These are phyloP conservation scores for Colletotrichum brevisporum DNA, from an alignment of 2,329 filamentous ascomycete species.

Conservation along the genomic window DNA sequence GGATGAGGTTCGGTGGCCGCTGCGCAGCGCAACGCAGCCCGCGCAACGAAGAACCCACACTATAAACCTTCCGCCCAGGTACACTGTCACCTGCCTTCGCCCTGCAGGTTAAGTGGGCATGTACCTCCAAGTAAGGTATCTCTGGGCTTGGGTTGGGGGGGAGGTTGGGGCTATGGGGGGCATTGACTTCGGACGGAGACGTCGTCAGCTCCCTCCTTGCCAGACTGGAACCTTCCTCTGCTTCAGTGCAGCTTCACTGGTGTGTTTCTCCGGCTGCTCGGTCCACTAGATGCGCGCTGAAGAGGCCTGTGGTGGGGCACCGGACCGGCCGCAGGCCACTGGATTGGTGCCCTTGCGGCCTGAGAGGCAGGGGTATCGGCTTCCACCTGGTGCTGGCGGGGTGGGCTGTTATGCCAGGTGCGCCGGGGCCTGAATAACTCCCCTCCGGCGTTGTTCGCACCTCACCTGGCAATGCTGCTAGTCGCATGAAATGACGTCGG, in stretches of 20 bases:
- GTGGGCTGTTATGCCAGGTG: conserved; percentile 18
- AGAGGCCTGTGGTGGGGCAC: conserved; percentile 37
- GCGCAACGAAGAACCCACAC: conserved; percentile 4
- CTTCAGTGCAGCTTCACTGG: conserved; percentile 22
- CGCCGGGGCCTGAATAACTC: conserved; percentile 22
- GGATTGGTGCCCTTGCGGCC: conserved; percentile 35
- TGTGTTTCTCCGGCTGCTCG: conserved; percentile 38
- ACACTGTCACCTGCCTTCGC: background rate
- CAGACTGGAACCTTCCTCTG: conserved; percentile 37
- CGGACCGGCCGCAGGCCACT: conserved; percentile 22
- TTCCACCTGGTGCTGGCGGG: conserved; percentile 23
- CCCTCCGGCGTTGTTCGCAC: conserved; percentile 11
- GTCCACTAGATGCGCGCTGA: conserved; percentile 38
- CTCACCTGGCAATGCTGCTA: background rate
- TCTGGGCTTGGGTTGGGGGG: conserved; percentile 5
- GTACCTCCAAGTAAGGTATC: conserved; percentile 7
- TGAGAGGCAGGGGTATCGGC: conserved; percentile 35
- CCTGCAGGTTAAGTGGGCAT: background rate
- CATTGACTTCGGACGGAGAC: conserved; percentile 39
- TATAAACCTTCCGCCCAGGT: conserved; percentile 1
- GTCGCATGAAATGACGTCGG: conserved; percentile 26
- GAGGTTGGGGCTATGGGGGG: conserved; percentile 24
- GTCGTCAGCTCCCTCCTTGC: conserved; percentile 39
- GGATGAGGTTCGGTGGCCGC: conserved; percentile 1
- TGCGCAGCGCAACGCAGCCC: background rate